These are phyloP conservation scores for Tetrapisispora namnaoensis DNA, from an alignment of 805 yeast species.

Conservation along the genomic window DNA sequence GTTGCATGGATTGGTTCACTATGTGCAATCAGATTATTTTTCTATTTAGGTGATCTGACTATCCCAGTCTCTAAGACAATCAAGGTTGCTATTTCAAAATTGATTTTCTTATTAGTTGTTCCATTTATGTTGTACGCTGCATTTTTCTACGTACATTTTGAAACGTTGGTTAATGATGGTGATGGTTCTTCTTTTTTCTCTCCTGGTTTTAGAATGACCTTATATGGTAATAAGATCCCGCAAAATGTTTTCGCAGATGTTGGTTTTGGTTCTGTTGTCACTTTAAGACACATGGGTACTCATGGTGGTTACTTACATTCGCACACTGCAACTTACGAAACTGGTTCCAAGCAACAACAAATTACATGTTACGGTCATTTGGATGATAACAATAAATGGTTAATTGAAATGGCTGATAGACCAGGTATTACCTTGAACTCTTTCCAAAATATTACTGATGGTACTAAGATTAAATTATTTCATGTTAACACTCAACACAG, in stretches of 20 bases:
- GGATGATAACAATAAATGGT: constrained; percentile 66
- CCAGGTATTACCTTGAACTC: constrained; percentile 44
- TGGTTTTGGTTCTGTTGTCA: constrained; percentile 60
- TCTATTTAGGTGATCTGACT: constrained; percentile 59
- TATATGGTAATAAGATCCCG: constrained; percentile 54
- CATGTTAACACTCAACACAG: constrained; percentile 52
- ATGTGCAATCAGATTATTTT: constrained; percentile 56
- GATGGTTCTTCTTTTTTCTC: constrained; percentile 65
- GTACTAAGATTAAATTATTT: constrained; percentile 58
- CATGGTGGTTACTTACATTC: constrained; percentile 79
- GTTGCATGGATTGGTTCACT: constrained; percentile 63
- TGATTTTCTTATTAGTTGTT: constrained; percentile 42
- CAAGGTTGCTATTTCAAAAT: constrained; percentile 45
- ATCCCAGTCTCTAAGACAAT: constrained; percentile 37
- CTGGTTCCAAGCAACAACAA: constrained; percentile 81
- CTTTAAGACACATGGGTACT: constrained; percentile 61
- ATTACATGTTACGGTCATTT: constrained; percentile 70
- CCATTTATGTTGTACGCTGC: constrained; percentile 48
- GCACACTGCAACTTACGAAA: constrained; percentile 57
- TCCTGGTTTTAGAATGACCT: constrained; percentile 57
- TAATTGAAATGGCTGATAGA: constrained; percentile 56
- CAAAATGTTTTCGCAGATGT: constrained; percentile 50
- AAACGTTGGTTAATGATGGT: constrained; percentile 47
- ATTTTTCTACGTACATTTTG: constrained; percentile 59
- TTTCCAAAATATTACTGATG: constrained; percentile 56